Evolutionary conservation across 176 grass and related monocot genomes (phyloP).

Genomic region (Dendrocalamus sinicus): DNA sequence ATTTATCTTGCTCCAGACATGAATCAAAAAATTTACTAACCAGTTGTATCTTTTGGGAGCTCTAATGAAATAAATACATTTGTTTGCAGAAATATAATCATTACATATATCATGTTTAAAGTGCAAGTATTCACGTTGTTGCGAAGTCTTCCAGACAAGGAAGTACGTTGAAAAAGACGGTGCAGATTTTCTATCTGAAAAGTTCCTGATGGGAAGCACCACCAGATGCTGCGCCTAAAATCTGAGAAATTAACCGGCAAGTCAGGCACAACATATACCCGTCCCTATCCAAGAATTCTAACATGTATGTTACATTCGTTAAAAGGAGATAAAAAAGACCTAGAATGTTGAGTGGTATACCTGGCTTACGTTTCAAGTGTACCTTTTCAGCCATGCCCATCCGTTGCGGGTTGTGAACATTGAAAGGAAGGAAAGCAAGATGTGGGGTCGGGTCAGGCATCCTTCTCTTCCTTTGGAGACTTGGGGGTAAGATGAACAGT

Average conservation of each 20-base stretch:
- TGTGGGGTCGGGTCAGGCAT: slow-evolving; percentile 64
- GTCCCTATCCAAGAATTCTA: not conserved
- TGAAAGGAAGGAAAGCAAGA: slow-evolving; percentile 32
- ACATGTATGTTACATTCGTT: too few species aligned
- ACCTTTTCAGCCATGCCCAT: not conserved
- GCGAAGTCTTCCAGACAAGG: not conserved
- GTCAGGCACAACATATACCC: not conserved
- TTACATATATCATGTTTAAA: not conserved
- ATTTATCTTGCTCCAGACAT: not conserved
- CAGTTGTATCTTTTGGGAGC: not conserved
- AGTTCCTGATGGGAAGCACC: not conserved
- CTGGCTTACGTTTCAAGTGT: slow-evolving; percentile 18
- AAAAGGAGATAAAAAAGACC: not conserved
- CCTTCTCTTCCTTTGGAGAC: slow-evolving; percentile 62
- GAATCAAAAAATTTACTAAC: not conserved
- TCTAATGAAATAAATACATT: not conserved
- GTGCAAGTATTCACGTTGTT: not conserved
- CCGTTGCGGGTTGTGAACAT: slow-evolving; percentile 3
- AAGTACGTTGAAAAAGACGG: not conserved
- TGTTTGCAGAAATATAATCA: not conserved
- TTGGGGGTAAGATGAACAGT: slow-evolving; percentile 30
- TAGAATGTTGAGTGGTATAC: not conserved
- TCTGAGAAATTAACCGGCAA: not conserved
- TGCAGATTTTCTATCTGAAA: not conserved
- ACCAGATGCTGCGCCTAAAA: not conserved